These are phyloP conservation scores for Pythium scleroteichum DNA, from an alignment of 352 stramenopile genomes.

Conservation along the genomic window DNA sequence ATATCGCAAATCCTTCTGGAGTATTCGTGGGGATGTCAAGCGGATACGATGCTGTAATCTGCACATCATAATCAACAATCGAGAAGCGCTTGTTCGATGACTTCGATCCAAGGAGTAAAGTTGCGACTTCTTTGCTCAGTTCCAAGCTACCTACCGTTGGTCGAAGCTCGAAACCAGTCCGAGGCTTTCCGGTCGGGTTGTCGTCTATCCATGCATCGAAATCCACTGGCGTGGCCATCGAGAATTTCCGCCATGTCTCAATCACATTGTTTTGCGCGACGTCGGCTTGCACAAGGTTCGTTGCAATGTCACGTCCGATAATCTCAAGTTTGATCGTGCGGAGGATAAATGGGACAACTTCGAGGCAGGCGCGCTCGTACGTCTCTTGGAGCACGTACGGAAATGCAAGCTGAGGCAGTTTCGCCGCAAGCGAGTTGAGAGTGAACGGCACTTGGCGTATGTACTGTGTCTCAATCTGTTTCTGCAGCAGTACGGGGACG, in stretches of 20 bases:
- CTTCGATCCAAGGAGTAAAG: constrained; percentile 46
- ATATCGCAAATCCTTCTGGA: constrained; percentile 65
- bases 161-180: constrained; percentile 64
- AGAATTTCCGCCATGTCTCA: constrained; percentile 46
- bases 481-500: constrained; percentile 43
- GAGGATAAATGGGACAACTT: constrained; percentile 59
- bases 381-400: constrained; percentile 63
- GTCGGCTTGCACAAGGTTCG: constrained; percentile 38
- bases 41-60: constrained; percentile 23
- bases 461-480: constrained; percentile 43
- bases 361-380: constrained; percentile 59
- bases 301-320: constrained; percentile 42
- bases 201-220: constrained; percentile 74
- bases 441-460: constrained; percentile 49
- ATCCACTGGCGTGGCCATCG: constrained; percentile 30
- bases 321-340: constrained; percentile 69
- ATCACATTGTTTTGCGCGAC: constrained; percentile 49
- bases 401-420: constrained; percentile 54
- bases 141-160: constrained; percentile 38
- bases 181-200: constrained; percentile 38
- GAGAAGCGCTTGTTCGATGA: constrained; percentile 69
- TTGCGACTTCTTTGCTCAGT: constrained; percentile 60
- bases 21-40: constrained; percentile 36
- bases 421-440: constrained; percentile 40
- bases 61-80: constrained; percentile 59